Conservation (phyloP, 2,329 filamentous ascomycete species). For the Peltaster fructicola region DNA sequence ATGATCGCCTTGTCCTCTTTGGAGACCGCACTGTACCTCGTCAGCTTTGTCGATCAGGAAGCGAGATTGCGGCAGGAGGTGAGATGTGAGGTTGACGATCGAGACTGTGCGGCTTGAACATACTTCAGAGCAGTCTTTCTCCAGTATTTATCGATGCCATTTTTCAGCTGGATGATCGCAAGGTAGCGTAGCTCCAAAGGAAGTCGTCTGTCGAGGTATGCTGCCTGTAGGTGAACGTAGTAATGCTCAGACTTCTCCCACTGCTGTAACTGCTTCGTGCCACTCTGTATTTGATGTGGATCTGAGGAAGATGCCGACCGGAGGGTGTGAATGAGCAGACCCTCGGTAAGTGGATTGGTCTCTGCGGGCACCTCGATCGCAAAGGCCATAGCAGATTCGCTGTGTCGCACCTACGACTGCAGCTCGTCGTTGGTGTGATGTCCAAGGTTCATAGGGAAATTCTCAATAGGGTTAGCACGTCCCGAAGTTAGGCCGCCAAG, state of each 20-base stretch:
- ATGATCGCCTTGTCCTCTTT: conserved; percentile 62
- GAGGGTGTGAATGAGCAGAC: conserved; percentile 30
- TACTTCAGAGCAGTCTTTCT: conserved; percentile 57
- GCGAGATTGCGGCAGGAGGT: no score
- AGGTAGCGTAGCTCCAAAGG: conserved; percentile 69
- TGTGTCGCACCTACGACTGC: no score
- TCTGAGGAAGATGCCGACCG: conserved; percentile 30
- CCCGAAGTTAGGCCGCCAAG: no score
- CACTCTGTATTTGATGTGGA: conserved; percentile 31
- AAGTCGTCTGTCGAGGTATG: conserved; percentile 64
- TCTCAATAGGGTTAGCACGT: no score
- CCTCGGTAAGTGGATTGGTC: conserved; percentile 41
- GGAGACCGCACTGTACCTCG: conserved; percentile 32
- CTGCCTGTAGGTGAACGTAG: conserved; percentile 36
- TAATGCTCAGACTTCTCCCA: conserved; percentile 32
- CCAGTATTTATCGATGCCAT: conserved; percentile 93
- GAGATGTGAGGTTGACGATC: background rate
- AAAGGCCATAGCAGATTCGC: conserved; percentile 12
- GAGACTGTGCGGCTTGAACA: conserved; percentile 4
- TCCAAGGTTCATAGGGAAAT: no score
- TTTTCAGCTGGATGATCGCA: conserved; percentile 86
- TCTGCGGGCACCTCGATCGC: conserved; percentile 61
- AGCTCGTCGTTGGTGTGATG: no score
- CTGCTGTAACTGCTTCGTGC: conserved; percentile 33
- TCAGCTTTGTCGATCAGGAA: no score